These are phyloP conservation scores for Venturiaceae sp. DNA, from an alignment of 2,329 filamentous ascomycete genomes.

Conservation along the genomic window DNA sequence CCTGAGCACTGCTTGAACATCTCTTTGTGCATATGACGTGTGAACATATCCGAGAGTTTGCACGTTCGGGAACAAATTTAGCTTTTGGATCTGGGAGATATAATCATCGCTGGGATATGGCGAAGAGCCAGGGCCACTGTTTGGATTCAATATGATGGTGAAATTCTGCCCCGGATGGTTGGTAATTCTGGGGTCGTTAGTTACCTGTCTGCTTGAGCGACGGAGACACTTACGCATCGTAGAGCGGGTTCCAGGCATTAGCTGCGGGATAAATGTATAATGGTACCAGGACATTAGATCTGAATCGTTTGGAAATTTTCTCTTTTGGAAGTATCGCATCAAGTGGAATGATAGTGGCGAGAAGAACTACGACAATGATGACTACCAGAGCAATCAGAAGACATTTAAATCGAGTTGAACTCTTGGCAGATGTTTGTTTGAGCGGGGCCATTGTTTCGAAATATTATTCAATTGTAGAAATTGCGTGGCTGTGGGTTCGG, in stretches of 20 bases:
- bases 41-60: background rate
- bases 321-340: background rate
- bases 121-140: background rate
- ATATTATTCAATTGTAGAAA: background rate
- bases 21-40: background rate
- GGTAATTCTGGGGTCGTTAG: background rate
- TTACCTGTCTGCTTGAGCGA: background rate
- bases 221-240: background rate
- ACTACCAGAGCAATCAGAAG: background rate
- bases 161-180: background rate
- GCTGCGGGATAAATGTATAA: background rate
- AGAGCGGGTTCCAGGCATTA: background rate
- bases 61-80: background rate
- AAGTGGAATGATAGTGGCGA: background rate
- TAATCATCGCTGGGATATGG: background rate
- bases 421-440: background rate
- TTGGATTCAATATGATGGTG: background rate
- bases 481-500: background rate
- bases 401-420: background rate
- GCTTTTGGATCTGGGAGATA: background rate
- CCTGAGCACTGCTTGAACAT: background rate
- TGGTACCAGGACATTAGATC: background rate
- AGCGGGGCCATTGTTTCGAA: background rate
- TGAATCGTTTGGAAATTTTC: background rate
- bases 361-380: background rate